Base-by-base conservation (phyloP, 2,329 filamentous ascomycete genomes). In the Phialophora verrucosa region DNA sequence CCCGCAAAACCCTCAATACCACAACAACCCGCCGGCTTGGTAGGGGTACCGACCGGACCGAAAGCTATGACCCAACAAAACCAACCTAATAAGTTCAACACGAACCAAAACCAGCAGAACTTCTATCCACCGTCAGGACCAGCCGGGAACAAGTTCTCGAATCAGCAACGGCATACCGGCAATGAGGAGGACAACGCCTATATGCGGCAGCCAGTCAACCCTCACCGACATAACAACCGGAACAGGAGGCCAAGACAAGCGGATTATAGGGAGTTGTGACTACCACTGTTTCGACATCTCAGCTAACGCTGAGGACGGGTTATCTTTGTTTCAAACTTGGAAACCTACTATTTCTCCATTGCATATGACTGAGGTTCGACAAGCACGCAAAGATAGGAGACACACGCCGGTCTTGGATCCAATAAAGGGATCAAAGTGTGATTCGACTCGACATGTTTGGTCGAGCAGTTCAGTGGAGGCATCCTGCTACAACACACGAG, bases 141-240 rank as follows among this genome's bases (percentile, higher is more conserved):
- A 23, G 60, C 65, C 10, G 69, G 56, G 2, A 77, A 77, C 31
- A 76, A 76, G 56, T 88, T 87, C 68, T 80, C 84, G 12, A 88
- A 88, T 71, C 86, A 88, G 73, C 85, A 88, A 73, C 79, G 83
- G 62, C 84, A 81, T 27, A 75, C 80, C 42, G 84, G 85, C 1
- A 88, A 85, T 65, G 87, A 88, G 70, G 92, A 96, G 63, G 93
- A 96, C 65, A 92, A 93, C 67, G 91, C 95, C 6, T 99, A 99
- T 80, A 96, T 98, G 77, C 87, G 95, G 65, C 94, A 97, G 78
- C 95, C 95, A 0, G 91, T 98, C 69, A 99, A 99, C 76, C 94
- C 93, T 2, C 91, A 97, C 76, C 88, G 95, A 59, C 91, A 95
- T 76, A 90, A 93, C 78, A 92, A 93, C 75, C 87, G 91, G 73